A percentile compares a stretch with the other conserved stretches of the same genome.
These are phyloP conservation scores for Aspergillus sp. DNA, from an alignment of 2,329 filamentous ascomycete species.

Conservation along the genomic window DNA sequence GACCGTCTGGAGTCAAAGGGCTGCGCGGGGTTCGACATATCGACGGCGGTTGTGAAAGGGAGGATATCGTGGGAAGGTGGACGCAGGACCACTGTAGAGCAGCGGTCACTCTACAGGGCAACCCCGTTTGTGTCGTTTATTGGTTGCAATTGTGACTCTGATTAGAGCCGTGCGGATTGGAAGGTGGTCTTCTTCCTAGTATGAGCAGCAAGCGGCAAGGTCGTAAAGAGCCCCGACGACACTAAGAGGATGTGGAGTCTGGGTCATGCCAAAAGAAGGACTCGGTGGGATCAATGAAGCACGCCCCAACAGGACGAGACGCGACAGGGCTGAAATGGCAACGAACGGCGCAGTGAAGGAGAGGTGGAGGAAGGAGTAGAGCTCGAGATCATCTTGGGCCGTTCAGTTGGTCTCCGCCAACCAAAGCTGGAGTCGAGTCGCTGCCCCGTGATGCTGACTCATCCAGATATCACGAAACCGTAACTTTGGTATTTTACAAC, in stretches of 20 bases:
- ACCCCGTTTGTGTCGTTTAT: neutral
- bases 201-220: constrained; percentile 8
- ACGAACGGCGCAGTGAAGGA: neutral
- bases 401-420: neutral
- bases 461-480: constrained; percentile 9
- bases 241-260: constrained; percentile 48
- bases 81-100: constrained; percentile 7
- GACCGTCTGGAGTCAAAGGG: constrained; percentile 53
- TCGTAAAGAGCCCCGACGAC: constrained; percentile 29
- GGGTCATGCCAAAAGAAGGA: constrained; percentile 43
- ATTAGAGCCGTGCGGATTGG: neutral
- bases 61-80: neutral
- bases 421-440: neutral
- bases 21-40: constrained; percentile 47
- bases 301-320: constrained; percentile 8
- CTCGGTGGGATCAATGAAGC: constrained; percentile 19
- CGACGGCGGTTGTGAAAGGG: constrained; percentile 25
- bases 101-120: constrained; percentile 1
- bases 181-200: neutral
- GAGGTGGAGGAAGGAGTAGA: neutral
- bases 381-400: neutral
- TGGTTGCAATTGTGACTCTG: neutral
- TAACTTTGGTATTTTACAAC: neutral
- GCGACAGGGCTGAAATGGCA: constrained; percentile 8
- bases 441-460: constrained; percentile 21